These are phyloP conservation scores for Tetracladium setigerum DNA, from an alignment of 495 filamentous ascomycete species.

Conservation along the genomic window DNA sequence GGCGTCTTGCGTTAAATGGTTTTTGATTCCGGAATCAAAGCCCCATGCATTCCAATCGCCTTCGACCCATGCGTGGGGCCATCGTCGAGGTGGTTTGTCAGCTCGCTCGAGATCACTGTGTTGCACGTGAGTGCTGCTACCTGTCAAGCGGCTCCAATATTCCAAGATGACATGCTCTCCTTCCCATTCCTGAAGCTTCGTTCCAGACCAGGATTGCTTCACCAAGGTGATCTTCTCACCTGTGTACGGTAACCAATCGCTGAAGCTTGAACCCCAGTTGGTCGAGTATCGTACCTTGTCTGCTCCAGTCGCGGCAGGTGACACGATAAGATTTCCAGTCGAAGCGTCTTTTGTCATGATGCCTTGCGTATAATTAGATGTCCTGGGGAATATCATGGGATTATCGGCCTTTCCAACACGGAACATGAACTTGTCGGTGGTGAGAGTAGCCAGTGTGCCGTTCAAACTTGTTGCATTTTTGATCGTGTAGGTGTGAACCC, in stretches of 20 bases:
- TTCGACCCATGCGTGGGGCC: slow-evolving; percentile 58
- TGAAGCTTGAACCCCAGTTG: slow-evolving; percentile 54
- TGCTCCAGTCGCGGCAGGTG: slow-evolving; percentile 56
- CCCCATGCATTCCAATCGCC: slow-evolving; percentile 63
- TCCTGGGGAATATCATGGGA: slow-evolving; percentile 48
- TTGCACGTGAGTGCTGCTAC: slow-evolving; percentile 57
- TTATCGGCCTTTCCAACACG: slow-evolving; percentile 41
- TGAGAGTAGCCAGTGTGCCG: slow-evolving; percentile 27
- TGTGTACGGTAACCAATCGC: slow-evolving; percentile 48
- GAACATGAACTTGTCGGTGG: slow-evolving; percentile 44
- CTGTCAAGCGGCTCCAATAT: slow-evolving; percentile 60
- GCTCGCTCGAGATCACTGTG: slow-evolving; percentile 48
- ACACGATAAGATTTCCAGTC: slow-evolving; percentile 39
- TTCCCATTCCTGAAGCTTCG: slow-evolving; percentile 52
- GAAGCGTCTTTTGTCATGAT: slow-evolving; percentile 35
- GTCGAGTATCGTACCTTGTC: slow-evolving; percentile 57
- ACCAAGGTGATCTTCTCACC: slow-evolving; percentile 36
- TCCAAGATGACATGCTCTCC: slow-evolving; percentile 60
- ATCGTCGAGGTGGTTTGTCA: slow-evolving; percentile 37
- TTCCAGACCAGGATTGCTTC: slow-evolving; percentile 50
- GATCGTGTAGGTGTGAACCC: slow-evolving; percentile 56
- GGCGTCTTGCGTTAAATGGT: slow-evolving; percentile 43
- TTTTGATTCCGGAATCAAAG: slow-evolving; percentile 55
- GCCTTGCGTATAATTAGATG: slow-evolving; percentile 50
- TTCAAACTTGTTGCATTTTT: slow-evolving; percentile 40